phyloP scores from a whole-genome alignment of 2,329 filamentous ascomycete genomes.

The Colletotrichum kahawae region DNA sequence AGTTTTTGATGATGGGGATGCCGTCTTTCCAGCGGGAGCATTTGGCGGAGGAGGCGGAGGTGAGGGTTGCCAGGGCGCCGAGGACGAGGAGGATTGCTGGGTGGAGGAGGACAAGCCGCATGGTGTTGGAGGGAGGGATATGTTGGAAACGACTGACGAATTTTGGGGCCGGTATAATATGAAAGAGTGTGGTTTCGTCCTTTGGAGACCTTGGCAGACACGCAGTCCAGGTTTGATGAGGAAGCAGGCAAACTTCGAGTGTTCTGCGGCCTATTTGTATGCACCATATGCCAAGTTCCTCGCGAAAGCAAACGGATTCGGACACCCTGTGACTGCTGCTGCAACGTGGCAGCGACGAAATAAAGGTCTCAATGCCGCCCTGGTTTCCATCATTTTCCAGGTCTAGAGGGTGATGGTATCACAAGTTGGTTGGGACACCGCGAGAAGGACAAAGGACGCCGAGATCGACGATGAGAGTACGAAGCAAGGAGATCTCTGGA shows the following conservation, averaged over 20 bases:
- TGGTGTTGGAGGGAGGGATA: not conserved
- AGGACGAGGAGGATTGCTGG: not conserved
- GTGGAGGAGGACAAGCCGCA: not conserved
- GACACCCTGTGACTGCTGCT: not conserved
- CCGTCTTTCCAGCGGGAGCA: not conserved
- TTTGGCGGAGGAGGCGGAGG: not conserved
- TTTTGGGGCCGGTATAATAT: accelerated
- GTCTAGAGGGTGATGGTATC: not conserved
- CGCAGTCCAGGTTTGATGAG: not conserved
- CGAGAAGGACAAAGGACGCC: not conserved
- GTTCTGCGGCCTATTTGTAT: not conserved
- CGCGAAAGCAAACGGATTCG: not conserved
- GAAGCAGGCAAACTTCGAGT: not conserved
- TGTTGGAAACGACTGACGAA: not conserved
- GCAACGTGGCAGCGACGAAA: not conserved
- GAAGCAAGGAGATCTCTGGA: not conserved
- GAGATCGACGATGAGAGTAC: not conserved
- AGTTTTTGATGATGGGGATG: not conserved
- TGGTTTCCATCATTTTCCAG: not conserved
- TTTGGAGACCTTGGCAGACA: not conserved
- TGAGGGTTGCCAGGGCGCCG: not conserved
- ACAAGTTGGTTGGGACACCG: not conserved
- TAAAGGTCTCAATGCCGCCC: not conserved
- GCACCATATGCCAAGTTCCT: not conserved
- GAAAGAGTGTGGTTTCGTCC: not conserved